phyloP scores from a whole-genome alignment of 345 rosid genomes.

The Angophora floribunda region DNA sequence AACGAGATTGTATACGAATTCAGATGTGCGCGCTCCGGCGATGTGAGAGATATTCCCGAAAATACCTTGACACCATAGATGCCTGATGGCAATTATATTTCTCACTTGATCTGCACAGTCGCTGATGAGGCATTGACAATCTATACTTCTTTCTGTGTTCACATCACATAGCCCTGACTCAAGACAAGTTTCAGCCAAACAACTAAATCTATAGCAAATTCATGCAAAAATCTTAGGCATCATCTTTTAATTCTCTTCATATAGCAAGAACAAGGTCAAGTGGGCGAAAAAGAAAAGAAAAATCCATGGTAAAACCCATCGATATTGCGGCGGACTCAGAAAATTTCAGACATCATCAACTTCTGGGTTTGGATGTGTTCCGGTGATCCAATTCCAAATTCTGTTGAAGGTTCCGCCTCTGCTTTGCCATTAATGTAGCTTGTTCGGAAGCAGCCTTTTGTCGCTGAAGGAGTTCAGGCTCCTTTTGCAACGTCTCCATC shows the following conservation, averaged over 20 bases:
- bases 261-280: neutral
- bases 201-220: neutral
- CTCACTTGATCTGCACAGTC: neutral
- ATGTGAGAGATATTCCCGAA: too few species aligned
- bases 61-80: too few species aligned
- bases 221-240: neutral
- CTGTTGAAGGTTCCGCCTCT: conserved; percentile 66
- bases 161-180: neutral
- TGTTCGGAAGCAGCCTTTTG: conserved; percentile 92
- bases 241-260: neutral
- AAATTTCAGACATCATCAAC: conserved; percentile 3
- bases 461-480: conserved; percentile 78
- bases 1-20: too few species aligned
- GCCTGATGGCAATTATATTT: neutral
- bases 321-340: neutral
- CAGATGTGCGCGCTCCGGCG: too few species aligned
- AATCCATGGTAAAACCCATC: neutral
- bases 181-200: neutral
- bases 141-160: neutral
- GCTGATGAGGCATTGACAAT: too few species aligned
- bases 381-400: conserved; percentile 95
- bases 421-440: conserved; percentile 63
- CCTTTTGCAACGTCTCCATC: conserved; percentile 72
- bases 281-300: neutral
- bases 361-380: conserved; percentile 33